phyloP scores from a whole-genome alignment of 2,329 filamentous ascomycete species.

The Hyphodiscus sp. region DNA sequence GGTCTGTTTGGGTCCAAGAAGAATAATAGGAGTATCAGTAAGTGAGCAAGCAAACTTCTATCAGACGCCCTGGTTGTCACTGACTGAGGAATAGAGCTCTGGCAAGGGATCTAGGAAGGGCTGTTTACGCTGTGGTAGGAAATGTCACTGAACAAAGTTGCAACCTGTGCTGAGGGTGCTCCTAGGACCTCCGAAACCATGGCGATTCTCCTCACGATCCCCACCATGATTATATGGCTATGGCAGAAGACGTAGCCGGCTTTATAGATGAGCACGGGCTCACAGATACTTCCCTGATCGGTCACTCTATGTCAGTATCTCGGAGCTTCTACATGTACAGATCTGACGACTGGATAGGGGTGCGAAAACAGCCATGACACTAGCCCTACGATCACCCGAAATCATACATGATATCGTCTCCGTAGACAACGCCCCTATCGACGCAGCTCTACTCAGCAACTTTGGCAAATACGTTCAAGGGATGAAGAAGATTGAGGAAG shows the following conservation, averaged over 20 bases:
- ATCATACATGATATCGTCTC: conserved; percentile 66
- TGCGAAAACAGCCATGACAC: conserved; percentile 85
- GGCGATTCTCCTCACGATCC: conserved; percentile 77
- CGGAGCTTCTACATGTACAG: not conserved
- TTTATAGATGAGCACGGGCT: conserved; percentile 71
- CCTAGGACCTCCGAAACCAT: conserved; percentile 83
- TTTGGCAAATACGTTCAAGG: conserved; percentile 77
- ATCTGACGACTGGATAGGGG: conserved; percentile 48
- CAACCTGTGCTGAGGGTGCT: not conserved
- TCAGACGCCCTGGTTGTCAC: not conserved
- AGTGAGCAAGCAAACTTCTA: conserved; percentile 46
- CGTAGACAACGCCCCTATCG: conserved; percentile 88
- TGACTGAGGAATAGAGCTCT: conserved; percentile 54
- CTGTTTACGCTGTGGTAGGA: conserved; percentile 74
- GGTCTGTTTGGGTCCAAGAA: conserved; percentile 92
- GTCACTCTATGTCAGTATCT: conserved; percentile 75
- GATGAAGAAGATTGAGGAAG: conserved; percentile 75
- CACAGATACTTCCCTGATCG: conserved; percentile 70
- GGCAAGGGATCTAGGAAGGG: conserved; percentile 71
- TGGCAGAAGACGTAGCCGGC: conserved; percentile 75
- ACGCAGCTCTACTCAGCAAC: conserved; percentile 64
- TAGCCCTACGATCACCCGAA: conserved; percentile 66
- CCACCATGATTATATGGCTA: conserved; percentile 71
- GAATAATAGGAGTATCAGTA: conserved; percentile 92
- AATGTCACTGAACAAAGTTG: conserved; percentile 7